phyloP scores from a whole-genome alignment of 2,329 filamentous ascomycete species.

The Lithohypha guttulata region DNA sequence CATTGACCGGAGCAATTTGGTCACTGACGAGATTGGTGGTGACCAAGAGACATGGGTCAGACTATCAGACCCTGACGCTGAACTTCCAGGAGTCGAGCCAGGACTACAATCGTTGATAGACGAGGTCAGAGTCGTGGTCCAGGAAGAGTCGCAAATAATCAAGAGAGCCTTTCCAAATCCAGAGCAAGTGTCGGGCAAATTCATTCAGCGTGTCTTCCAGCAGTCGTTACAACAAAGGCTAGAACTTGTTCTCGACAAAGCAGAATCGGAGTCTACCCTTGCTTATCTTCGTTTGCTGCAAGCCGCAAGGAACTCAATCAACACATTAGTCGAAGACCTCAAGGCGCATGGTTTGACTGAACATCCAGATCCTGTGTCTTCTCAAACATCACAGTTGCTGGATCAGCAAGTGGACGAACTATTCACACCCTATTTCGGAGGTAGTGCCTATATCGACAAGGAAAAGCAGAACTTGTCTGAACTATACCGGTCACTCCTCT shows the following conservation, averaged over 20 bases:
- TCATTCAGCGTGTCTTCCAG: conserved; percentile 91
- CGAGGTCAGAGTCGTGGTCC: conserved; percentile 89
- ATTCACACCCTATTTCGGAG: conserved; percentile 56
- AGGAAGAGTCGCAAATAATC: conserved; percentile 95
- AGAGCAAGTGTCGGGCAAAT: conserved; percentile 84
- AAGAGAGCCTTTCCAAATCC: conserved; percentile 93
- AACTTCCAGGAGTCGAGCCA: conserved; percentile 81
- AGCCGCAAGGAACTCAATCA: conserved; percentile 81
- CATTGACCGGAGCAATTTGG: conserved; percentile 85
- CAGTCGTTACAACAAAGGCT: conserved; percentile 94
- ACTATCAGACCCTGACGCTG: conserved; percentile 85
- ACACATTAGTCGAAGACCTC: conserved; percentile 76
- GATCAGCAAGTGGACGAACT: conserved; percentile 59
- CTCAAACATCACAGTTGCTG: conserved; percentile 63
- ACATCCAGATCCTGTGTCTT: conserved; percentile 81
- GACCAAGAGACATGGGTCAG: conserved; percentile 69
- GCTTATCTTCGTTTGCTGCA: conserved; percentile 87
- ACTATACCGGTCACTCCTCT: conserved; percentile 78
- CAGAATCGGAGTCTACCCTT: conserved; percentile 78
- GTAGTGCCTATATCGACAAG: conserved; percentile 54
- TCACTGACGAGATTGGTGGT: conserved; percentile 65
- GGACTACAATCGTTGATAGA: conserved; percentile 86
- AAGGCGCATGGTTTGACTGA: conserved; percentile 92
- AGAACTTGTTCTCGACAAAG: conserved; percentile 92
- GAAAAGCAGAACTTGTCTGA: conserved; percentile 62